A percentile compares a stretch with the other conserved stretches of the same genome.
phyloP scores from a whole-genome alignment of 1,284 basidiomycete genomes.

The Amylostereum areolatum region DNA sequence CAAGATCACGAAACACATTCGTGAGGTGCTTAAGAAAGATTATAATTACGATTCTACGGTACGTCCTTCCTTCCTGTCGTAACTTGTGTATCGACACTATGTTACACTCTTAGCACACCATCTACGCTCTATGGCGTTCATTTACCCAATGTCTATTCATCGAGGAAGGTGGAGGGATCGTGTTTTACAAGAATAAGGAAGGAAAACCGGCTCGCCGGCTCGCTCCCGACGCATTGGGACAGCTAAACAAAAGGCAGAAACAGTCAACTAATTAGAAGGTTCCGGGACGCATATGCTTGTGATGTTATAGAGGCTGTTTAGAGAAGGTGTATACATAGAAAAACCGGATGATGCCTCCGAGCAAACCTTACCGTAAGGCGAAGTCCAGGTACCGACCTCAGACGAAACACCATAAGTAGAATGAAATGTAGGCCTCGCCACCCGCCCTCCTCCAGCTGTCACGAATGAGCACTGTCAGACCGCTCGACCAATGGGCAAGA shows the following conservation, averaged over 20 bases:
- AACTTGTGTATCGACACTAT: neutral
- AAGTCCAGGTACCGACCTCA: too few relatives aligned
- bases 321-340: too few relatives aligned
- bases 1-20: slow-evolving; percentile 23
- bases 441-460: too few relatives aligned
- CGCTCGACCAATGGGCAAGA: too few relatives aligned
- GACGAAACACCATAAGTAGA: too few relatives aligned
- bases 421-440: too few relatives aligned
- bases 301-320: too few relatives aligned
- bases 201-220: slow-evolving; percentile 24
- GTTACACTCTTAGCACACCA: slow-evolving; percentile 18
- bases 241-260: neutral
- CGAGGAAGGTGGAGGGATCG: slow-evolving; percentile 37
- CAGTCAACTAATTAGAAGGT: neutral
- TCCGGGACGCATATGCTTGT: too few relatives aligned
- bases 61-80: neutral
- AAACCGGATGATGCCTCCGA: too few relatives aligned
- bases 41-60: slow-evolving; percentile 23
- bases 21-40: slow-evolving; percentile 18
- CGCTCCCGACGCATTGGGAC: slow-evolving; percentile 7
- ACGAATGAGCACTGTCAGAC: too few relatives aligned
- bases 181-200: slow-evolving; percentile 42
- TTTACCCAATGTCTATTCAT: slow-evolving; percentile 39
- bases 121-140: slow-evolving; percentile 29
- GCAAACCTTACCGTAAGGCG: too few relatives aligned